Conservation (phyloP, 192 early-diverging fungal genomes). For the Coemansia sp. region DNA sequence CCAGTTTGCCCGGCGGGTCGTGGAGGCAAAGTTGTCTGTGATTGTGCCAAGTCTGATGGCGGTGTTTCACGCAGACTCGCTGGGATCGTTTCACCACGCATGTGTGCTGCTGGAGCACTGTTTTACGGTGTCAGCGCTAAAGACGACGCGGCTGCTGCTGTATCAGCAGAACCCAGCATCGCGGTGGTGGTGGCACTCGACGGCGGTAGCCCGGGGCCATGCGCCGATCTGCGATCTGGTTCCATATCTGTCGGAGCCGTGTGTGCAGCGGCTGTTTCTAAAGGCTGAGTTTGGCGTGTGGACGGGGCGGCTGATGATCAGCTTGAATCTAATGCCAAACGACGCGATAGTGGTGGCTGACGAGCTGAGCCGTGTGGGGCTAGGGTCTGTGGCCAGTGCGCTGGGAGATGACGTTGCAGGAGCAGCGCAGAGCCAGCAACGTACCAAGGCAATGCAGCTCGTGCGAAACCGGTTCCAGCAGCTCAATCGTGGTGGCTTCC, state of each 20-base stretch:
- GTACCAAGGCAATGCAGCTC: constrained; percentile 45
- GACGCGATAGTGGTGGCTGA: constrained; percentile 48
- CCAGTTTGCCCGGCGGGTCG: constrained; percentile 33
- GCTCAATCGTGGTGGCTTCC: constrained; percentile 47
- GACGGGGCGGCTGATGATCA: constrained; percentile 50
- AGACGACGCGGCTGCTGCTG: constrained; percentile 40
- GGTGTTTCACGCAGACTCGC: constrained; percentile 50
- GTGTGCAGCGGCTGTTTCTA: constrained; percentile 50
- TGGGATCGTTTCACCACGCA: constrained; percentile 54
- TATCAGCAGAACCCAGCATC: constrained; percentile 53
- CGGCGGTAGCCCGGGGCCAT: constrained; percentile 36
- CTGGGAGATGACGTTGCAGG: constrained; percentile 15
- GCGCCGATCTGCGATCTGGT: constrained; percentile 54
- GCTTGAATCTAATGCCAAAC: constrained; percentile 41
- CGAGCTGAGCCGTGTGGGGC: constrained; percentile 50
- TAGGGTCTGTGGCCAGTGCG: constrained; percentile 35
- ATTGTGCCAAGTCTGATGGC: constrained; percentile 53
- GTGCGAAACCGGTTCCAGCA: constrained; percentile 54
- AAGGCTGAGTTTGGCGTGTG: constrained; percentile 54
- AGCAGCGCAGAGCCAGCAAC: constrained; percentile 35
- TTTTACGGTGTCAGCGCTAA: constrained; percentile 43
- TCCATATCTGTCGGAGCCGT: constrained; percentile 51
- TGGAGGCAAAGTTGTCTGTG: constrained; percentile 48
- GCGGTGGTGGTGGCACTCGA: constrained; percentile 47
- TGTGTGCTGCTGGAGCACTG: constrained; percentile 54